Base-by-base conservation (phyloP, 352 stramenopile species). In the Phytophthora melonis region DNA sequence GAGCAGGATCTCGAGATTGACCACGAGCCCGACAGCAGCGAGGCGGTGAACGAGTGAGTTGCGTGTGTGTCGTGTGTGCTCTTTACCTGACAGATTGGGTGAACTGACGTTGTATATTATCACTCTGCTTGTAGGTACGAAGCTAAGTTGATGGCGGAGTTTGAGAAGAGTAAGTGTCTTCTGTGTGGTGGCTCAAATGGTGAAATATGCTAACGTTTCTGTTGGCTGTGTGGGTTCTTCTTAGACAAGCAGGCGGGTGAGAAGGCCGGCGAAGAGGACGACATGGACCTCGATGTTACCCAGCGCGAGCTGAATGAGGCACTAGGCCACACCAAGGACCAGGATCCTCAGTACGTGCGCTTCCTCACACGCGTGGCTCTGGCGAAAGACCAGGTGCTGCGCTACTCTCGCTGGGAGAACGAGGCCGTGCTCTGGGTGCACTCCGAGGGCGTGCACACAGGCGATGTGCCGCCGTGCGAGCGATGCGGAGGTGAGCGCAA, bases 331-430 rank as follows among this genome's bases (percentile, higher is more conserved):
- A 88, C 70, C 1, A 78, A 71, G 16, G 75, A 91, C 13, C 86
- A 95, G 43, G 89, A 96, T 71, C 86, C 90, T 64, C 74, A 88
- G 55, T 95, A 95, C 68, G 81, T 95, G 45, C 79, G 78, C 27
- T 96, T 97, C 72, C 86, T 96, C 25, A 94, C 87, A 19, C 88
- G 90, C 30, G 79, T 97, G n/a, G 85, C 86, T 55, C 58, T 96
- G 6, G 89, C 88, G 5, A 96, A 94, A 49, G 85, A 94, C 64
- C 90, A 97, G 57, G 88, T 96, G 41, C 77, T 97, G 55, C 90
- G 90, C 14, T 99, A 99, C 74, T 87, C 82, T 41, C 92, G 94
- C 19, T 99, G 96, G 96, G 77, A 96, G 47, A 75, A 93, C 11
- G 67, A 88, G 10, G 84, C 82, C 25, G 87, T 94, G 58, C 80